Evolutionary conservation across 148 eudicot genomes (phyloP).

Genomic region (Nepenthes gracilis): DNA sequence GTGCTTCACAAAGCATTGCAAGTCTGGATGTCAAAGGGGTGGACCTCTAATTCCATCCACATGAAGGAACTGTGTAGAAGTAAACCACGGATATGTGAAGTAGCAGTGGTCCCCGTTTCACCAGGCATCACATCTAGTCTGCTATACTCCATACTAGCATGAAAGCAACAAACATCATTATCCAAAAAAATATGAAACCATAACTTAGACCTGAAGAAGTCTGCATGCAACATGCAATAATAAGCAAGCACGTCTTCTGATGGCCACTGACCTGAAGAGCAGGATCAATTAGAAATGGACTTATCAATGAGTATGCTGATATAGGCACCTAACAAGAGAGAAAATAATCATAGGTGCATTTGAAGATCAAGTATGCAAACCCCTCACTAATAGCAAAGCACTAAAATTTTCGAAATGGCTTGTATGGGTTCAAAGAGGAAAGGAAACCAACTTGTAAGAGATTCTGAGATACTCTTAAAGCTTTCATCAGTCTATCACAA

Average conservation of each 20-base stretch:
- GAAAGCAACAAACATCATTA: not conserved
- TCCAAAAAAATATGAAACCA: not conserved
- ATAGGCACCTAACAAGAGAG: not conserved
- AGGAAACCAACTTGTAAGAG: too few relatives aligned
- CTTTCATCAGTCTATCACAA: too few relatives aligned
- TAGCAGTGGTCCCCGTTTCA: not conserved
- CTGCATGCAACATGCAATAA: slow-evolving; percentile 62
- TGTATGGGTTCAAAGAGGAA: too few relatives aligned
- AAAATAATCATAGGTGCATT: not conserved
- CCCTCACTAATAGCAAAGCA: too few relatives aligned
- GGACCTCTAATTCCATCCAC: too few relatives aligned
- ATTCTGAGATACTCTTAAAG: too few relatives aligned
- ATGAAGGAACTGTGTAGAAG: not conserved
- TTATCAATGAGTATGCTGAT: slow-evolving; percentile 1
- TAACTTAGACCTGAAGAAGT: slow-evolving; percentile 58
- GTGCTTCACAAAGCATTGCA: too few relatives aligned
- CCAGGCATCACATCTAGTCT: too few relatives aligned
- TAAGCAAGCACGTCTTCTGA: slow-evolving; percentile 88
- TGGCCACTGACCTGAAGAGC: slow-evolving; percentile 81
- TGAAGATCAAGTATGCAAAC: not conserved
- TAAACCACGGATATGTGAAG: not conserved
- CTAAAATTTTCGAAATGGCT: too few relatives aligned
- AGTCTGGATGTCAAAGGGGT: too few relatives aligned
- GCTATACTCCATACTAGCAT: not conserved
- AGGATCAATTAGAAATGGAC: not conserved